Evolutionary conservation across 805 yeast genomes (phyloP).

Genomic region (Kuraishia piskuri): DNA sequence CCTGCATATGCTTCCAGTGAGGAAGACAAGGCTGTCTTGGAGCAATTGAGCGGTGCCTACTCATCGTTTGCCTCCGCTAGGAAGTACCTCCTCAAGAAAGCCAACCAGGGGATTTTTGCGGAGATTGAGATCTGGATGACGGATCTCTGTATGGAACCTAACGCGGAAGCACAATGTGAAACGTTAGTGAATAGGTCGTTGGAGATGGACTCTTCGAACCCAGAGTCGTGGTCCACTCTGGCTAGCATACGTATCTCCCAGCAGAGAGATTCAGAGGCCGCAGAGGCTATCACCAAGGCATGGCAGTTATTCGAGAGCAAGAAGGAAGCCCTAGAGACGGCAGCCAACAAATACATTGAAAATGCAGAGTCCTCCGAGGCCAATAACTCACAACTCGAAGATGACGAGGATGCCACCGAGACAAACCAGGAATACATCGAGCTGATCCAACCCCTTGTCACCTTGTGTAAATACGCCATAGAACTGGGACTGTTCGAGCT

Average conservation of each 20-base stretch:
- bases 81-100: slow-evolving; percentile 40
- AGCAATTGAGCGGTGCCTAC: slow-evolving; percentile 14
- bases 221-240: slow-evolving; percentile 75
- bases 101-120: slow-evolving; percentile 73
- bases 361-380: slow-evolving; percentile 8
- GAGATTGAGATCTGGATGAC: slow-evolving; percentile 97
- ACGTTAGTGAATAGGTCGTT: slow-evolving; percentile 57
- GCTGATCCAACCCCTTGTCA: slow-evolving; percentile 62
- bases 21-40: slow-evolving; percentile 10
- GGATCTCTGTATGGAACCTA: slow-evolving; percentile 87
- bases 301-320: slow-evolving; percentile 61
- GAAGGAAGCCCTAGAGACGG: slow-evolving; percentile 39
- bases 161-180: slow-evolving; percentile 80
- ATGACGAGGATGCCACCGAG: slow-evolving; percentile 29
- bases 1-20: slow-evolving; percentile 3
- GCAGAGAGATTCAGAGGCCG: slow-evolving; percentile 66
- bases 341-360: slow-evolving; percentile 15
- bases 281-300: slow-evolving; percentile 52
- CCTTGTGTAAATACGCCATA: slow-evolving; percentile 64
- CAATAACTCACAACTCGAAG: slow-evolving; percentile 6
- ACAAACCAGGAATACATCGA: slow-evolving; percentile 49
- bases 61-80: slow-evolving; percentile 19
- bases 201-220: slow-evolving; percentile 45
- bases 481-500: slow-evolving; percentile 69
- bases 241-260: slow-evolving; percentile 90